These are phyloP conservation scores for Chrysopogon serrulatus DNA, from an alignment of 176 grass and related monocot species.

Conservation along the genomic window DNA sequence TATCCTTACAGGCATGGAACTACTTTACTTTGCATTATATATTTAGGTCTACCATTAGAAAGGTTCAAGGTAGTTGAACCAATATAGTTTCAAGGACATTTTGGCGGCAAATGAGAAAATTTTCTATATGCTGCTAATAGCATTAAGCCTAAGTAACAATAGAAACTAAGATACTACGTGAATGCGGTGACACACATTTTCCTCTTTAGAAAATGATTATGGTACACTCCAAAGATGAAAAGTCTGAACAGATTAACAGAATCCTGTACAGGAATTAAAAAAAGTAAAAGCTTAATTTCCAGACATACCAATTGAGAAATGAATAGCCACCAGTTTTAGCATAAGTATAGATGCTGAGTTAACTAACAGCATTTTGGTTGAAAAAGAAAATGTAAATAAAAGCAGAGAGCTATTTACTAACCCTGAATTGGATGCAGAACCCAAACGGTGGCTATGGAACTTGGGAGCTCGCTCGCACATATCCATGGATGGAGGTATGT, in stretches of 20 bases:
- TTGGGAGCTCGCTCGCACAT: constrained; percentile 63
- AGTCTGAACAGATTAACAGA: background rate
- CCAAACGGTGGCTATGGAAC: constrained; percentile 63
- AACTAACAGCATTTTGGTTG: background rate
- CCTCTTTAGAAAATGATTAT: background rate
- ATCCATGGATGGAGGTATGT: constrained; percentile 75
- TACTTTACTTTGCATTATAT: background rate
- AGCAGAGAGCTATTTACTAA: background rate
- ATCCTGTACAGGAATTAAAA: background rate
- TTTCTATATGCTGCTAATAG: background rate
- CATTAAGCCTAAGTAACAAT: background rate
- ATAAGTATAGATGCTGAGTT: background rate
- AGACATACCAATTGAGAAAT: background rate
- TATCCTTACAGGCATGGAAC: constrained; percentile 57
- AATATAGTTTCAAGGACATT: background rate
- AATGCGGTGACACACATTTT: background rate
- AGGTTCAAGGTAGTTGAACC: background rate
- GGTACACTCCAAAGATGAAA: background rate
- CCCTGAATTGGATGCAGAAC: constrained; percentile 44
- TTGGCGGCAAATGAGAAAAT: background rate
- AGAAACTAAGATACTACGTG: background rate
- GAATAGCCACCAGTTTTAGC: background rate
- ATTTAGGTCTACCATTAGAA: background rate
- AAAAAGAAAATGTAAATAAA: background rate
- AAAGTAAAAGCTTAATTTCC: background rate